These are phyloP conservation scores for Nigrospora sphaerica DNA, from an alignment of 2,329 filamentous ascomycete species.

Conservation along the genomic window DNA sequence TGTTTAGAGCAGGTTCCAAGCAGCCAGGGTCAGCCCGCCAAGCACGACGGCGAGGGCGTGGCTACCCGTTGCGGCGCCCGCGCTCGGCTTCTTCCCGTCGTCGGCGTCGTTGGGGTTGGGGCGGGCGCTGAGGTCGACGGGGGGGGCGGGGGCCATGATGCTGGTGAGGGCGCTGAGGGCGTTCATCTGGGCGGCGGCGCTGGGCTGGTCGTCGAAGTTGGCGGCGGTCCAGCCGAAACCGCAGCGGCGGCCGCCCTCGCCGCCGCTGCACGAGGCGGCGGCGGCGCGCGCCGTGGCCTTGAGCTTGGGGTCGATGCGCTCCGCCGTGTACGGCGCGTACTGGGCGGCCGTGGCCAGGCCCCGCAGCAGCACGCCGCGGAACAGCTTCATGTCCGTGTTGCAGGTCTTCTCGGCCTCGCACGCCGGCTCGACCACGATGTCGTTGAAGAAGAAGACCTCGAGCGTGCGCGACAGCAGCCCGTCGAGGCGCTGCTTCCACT, in stretches of 20 bases:
- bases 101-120: too few relatives aligned
- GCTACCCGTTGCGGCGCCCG: too few relatives aligned
- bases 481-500: slow-evolving; percentile 39
- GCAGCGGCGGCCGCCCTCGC: slow-evolving; percentile 33
- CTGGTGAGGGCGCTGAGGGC: slow-evolving; percentile 28
- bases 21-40: too few relatives aligned
- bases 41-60: too few relatives aligned
- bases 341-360: slow-evolving; percentile 35
- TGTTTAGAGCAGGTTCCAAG: too few relatives aligned
- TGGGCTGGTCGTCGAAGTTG: slow-evolving; percentile 35
- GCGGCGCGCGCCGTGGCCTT: slow-evolving; percentile 29
- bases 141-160: too few relatives aligned
- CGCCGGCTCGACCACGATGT: slow-evolving; percentile 43
- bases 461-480: slow-evolving; percentile 38
- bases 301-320: slow-evolving; percentile 27
- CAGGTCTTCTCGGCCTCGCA: slow-evolving; percentile 43
- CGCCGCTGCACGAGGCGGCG: slow-evolving; percentile 24
- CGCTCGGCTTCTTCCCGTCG: too few relatives aligned
- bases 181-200: slow-evolving; percentile 43
- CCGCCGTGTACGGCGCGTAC: slow-evolving; percentile 26
- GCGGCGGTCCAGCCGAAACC: slow-evolving; percentile 40
- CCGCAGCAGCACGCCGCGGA: slow-evolving; percentile 51
- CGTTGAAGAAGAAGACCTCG: slow-evolving; percentile 35
- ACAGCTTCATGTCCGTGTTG: slow-evolving; percentile 47
- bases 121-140: too few relatives aligned